A percentile compares a stretch with the other conserved stretches of the same genome.
phyloP scores from a whole-genome alignment of 1,284 basidiomycete species.

The Ceratobasidium theobromae region DNA sequence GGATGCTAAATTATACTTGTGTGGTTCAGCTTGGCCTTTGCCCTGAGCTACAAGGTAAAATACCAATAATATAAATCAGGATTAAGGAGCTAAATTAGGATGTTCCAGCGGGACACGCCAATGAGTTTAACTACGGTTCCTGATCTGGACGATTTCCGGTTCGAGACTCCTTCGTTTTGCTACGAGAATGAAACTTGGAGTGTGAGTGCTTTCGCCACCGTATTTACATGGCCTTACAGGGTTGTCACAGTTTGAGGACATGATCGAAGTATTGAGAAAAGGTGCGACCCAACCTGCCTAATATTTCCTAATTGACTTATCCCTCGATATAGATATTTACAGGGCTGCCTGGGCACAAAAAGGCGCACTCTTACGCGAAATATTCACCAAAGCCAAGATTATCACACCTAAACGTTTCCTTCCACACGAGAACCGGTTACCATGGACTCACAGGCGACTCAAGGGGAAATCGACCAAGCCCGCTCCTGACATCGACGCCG shows the following conservation, averaged over 20 bases:
- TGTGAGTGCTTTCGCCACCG: constrained; percentile 49
- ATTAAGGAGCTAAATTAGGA: background rate
- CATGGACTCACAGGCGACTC: constrained; percentile 23
- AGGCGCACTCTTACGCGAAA: constrained; percentile 35
- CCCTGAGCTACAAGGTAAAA: constrained; percentile 51
- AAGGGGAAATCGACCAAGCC: constrained; percentile 13
- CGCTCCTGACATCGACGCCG: background rate
- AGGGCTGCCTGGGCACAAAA: constrained; percentile 37
- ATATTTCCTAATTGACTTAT: constrained; percentile 6
- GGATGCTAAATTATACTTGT: background rate
- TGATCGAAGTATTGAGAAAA: constrained; percentile 57
- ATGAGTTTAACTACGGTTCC: constrained; percentile 45
- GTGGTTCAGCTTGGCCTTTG: constrained; percentile 40
- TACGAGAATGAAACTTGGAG: constrained; percentile 89
- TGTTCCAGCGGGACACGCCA: constrained; percentile 47
- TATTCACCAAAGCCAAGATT: constrained; percentile 35
- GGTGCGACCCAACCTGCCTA: constrained; percentile 14
- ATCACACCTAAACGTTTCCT: constrained; percentile 31
- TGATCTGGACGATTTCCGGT: constrained; percentile 53
- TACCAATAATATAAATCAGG: background rate
- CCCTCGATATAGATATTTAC: constrained; percentile 18
- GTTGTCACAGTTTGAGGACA: constrained; percentile 66
- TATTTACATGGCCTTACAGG: background rate
- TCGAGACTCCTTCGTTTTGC: constrained; percentile 58
- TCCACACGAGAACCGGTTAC: constrained; percentile 10